Base-by-base conservation (phyloP, 2,329 filamentous ascomycete genomes). In the Cladosporium colombiae region DNA sequence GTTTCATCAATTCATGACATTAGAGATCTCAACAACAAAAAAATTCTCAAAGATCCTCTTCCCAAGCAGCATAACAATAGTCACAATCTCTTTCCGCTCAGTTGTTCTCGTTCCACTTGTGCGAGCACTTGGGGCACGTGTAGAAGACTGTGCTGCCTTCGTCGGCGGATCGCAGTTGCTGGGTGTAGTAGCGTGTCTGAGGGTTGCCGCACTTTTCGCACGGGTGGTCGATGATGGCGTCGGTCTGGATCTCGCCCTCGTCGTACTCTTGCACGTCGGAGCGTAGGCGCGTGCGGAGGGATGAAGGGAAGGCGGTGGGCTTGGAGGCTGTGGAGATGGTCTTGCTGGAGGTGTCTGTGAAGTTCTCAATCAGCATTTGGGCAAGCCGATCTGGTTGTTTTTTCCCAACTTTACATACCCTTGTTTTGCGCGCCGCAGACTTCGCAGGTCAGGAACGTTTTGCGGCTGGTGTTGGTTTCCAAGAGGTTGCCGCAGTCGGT, bases 61-160 rank as follows among this genome's bases (percentile, higher is more conserved):
- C 33, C 44, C 21, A 46, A 52, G 49, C 33, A 25, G 21, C 27
- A 59, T 49, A 11, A 11, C 10, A 33, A 27, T 21, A 33, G 29
- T 31, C 27, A 29, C 52, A 21, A 14, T 53, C n/a, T 10, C n/a
- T 18, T 55, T 55, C 62, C 56, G 37, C 40, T 83, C 81, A 89
- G 74, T 89, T 89, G 79, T 89, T 88, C 70, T 83, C 82, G 72
- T 86, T 84, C 86, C 79, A 82, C 90, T 91, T 93, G 79, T 92
- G 83, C 66, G 92, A 91, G 76, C 93, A 97, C 66, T 93, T 88
- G 4, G 73, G 72, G 80, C 93, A 97, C 67, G 85, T 89, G 80
- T 92, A 97, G 75, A 97, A 96, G 64, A 97, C 87, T 0, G 94
- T 97, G 70, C 90, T 92, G 68, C 95, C 95, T 86, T 98, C 94